phyloP scores from a whole-genome alignment of 257 asterid genomes.

The Nicotiana noctiflora region DNA sequence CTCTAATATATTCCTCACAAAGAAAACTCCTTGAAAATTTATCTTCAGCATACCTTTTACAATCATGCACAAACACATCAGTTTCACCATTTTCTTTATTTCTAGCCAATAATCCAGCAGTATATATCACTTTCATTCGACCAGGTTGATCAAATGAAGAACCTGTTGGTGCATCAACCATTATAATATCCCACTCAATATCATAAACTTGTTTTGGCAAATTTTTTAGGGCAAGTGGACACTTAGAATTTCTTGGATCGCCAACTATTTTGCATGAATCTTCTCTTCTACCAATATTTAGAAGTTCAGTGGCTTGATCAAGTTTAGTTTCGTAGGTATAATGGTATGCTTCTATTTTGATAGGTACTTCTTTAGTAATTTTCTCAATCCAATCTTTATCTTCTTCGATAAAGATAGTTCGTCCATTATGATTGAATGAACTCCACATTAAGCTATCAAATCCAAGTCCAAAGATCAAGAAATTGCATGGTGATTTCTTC shows the following conservation, averaged over 20 bases:
- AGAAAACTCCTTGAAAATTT: constrained; percentile 27
- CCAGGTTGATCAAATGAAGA: constrained; percentile 9
- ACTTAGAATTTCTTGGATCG: constrained; percentile 29
- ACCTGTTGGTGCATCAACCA: constrained; percentile 39
- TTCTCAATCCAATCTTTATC: constrained; percentile 12
- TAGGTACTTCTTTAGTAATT: constrained; percentile 15
- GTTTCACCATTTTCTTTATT: constrained; percentile 26
- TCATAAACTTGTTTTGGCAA: constrained; percentile 30
- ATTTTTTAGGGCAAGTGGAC: constrained; percentile 21
- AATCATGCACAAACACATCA: constrained; percentile 33
- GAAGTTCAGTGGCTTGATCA: constrained; percentile 16
- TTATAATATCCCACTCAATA: constrained; percentile 29
- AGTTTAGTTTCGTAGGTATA: constrained; percentile 20
- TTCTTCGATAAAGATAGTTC: constrained; percentile 34
- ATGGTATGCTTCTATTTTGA: constrained; percentile 21
- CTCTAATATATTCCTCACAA: constrained; percentile 23
- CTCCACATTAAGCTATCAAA: constrained; percentile 35
- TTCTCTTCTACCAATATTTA: constrained; percentile 14
- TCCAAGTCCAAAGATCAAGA: constrained; percentile 34
- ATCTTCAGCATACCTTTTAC: constrained; percentile 24
- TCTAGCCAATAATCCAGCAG: constrained; percentile 30
- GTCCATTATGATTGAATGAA: constrained; percentile 27
- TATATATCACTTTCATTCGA: constrained; percentile 31
- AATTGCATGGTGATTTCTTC: constrained; percentile 35
- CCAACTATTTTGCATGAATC: constrained; percentile 16